Evolutionary conservation across 768 basidiomycete genomes (phyloP), one percentile per base, ranked within the genome.

Genomic region (Hemileccinum impolitum): DNA sequence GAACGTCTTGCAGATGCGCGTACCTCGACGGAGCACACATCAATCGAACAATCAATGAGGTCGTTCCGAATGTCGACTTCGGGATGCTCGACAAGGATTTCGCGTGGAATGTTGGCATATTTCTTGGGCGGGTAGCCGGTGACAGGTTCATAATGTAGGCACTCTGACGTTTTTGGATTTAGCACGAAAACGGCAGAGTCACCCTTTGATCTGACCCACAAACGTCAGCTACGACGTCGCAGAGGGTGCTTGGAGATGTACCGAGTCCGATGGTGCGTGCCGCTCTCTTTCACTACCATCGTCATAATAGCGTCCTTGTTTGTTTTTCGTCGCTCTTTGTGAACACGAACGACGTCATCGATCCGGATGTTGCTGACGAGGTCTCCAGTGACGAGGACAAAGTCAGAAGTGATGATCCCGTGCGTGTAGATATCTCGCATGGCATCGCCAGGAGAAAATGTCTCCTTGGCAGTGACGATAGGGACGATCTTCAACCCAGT

Each of bases 241-340:
- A 41, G 40, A 21, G 37, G 30, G 23, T 19, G 12, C 14, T 17
- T 47, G 37, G 43, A 40, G 15, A 67, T 79, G 46, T 55, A 87
- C 90, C 85, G 80, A 41, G 88, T 88, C 41, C 87, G 74, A 70
- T 90, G 90, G 53, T 64, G 70, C 8, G 75, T 75, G 13, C 86
- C 87, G 57, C 81, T 81, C 69, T 87, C 84, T 68, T 90, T 90
- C 50, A 90, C 87, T 13, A 91, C 92, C 76, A 98, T 92, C 23
- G 93, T 94, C 92, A 99, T 94, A 61, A 94, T 92, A 34, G 87
- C 90, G 64, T 97, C 90, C 72, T 91, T 90, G 68, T 94, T 91
- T 51, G 75, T 79, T 68, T 85, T 86, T 52, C 92, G 75, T 43
- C 93, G 74, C 66, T 89, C 88, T 75, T 87, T 93, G 73, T 97